Percentiles rank a stretch among this genome's conserved stretches.
Evolutionary conservation across 2,329 filamentous ascomycete species (phyloP).

Genomic region (Malbranchea cinnamomea): DNA sequence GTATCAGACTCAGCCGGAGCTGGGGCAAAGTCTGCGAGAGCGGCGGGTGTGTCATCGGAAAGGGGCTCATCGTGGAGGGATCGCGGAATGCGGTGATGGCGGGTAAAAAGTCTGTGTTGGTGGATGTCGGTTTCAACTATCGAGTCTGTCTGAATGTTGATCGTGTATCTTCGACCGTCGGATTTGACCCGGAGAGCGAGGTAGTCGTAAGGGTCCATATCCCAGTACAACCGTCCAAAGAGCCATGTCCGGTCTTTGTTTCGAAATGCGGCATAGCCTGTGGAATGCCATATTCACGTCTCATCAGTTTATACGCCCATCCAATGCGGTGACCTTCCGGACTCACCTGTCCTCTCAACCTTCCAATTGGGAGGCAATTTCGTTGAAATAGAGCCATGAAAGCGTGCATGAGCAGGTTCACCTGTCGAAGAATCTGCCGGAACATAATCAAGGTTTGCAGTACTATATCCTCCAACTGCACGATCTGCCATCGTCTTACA

Average conservation of each 20-base stretch:
- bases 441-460: conserved; percentile 54
- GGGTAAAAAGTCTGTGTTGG: conserved; percentile 65
- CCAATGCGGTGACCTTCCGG: too few relatives aligned
- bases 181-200: conserved; percentile 79
- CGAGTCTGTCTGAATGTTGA: conserved; percentile 90
- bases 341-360: conserved; percentile 26
- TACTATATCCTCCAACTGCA: conserved; percentile 76
- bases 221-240: conserved; percentile 77
- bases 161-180: conserved; percentile 80
- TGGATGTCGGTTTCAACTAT: conserved; percentile 92
- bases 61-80: conserved; percentile 8
- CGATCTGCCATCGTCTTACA: conserved; percentile 71
- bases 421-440: conserved; percentile 28
- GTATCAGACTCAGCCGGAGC: too few relatives aligned
- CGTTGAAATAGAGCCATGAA: conserved; percentile 79
- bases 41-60: conserved; percentile 15
- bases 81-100: conserved; percentile 21
- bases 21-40: conserved; percentile 25
- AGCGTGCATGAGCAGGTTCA: conserved; percentile 53
- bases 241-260: conserved; percentile 66
- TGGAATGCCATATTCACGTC: conserved; percentile 16
- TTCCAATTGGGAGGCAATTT: conserved; percentile 54
- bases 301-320: neutral
- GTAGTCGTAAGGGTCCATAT: conserved; percentile 78
- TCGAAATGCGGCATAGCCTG: conserved; percentile 81